Conservation (phyloP, 2,329 filamentous ascomycete genomes). For the Cryphonectria parasitica region DNA sequence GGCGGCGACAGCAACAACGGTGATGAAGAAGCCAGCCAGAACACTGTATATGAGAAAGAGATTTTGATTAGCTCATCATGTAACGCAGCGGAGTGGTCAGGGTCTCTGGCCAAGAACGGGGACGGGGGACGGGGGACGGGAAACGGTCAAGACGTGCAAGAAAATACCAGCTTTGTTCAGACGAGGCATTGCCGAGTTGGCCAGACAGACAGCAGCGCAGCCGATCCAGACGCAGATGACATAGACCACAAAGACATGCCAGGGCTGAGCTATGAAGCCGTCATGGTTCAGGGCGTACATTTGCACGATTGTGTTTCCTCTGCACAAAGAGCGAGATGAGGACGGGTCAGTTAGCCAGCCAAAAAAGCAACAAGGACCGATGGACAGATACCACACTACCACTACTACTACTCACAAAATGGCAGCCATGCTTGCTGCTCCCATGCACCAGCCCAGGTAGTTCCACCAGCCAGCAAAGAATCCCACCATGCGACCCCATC, state of each 20-base stretch:
- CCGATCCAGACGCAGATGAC: conserved; percentile 45
- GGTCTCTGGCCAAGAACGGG: not conserved
- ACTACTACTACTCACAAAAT: conserved; percentile 36
- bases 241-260: conserved; percentile 51
- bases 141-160: conserved; percentile 34
- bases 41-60: conserved; percentile 37
- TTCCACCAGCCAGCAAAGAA: conserved; percentile 54
- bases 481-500: conserved; percentile 54
- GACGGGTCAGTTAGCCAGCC: not conserved
- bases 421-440: conserved; percentile 45
- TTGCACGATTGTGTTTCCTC: conserved; percentile 45
- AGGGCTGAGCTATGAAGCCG: conserved; percentile 41
- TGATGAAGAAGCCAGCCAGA: conserved; percentile 57
- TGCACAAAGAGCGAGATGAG: not conserved
- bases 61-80: not conserved
- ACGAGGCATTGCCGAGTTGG: conserved; percentile 55
- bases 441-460: conserved; percentile 47
- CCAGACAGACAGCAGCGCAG: conserved; percentile 52
- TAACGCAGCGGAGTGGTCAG: no score
- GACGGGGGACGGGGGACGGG: no score
- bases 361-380: not conserved
- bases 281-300: conserved; percentile 49
- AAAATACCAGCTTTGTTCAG: conserved; percentile 59
- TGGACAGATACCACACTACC: no score
- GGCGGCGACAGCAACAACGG: conserved; percentile 57